phyloP scores from a whole-genome alignment of 257 asterid genomes.

The Fraxinus cuspidata region DNA sequence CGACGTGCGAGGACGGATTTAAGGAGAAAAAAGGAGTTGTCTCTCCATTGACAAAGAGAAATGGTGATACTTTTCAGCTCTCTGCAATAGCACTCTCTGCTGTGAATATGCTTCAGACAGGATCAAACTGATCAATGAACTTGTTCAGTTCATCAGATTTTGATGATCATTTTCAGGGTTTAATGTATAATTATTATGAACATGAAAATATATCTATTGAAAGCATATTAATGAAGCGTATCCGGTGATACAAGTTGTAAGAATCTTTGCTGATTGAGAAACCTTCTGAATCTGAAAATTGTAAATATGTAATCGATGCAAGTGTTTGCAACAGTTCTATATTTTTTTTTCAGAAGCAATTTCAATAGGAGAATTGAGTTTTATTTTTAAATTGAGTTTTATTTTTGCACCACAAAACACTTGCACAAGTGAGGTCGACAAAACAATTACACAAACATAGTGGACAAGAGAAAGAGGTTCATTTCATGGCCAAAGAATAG shows the following conservation, averaged over 20 bases:
- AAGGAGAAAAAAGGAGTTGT: constrained; percentile 42
- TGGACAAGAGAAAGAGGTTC: too few relatives aligned
- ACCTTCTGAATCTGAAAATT: not conserved
- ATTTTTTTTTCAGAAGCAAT: not conserved
- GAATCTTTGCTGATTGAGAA: not conserved
- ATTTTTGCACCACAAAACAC: too few relatives aligned
- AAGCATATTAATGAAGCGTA: not conserved
- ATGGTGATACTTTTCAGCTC: constrained; percentile 42
- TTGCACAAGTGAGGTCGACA: too few relatives aligned
- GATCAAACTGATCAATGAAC: constrained; percentile 10
- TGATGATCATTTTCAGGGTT: not conserved
- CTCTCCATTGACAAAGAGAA: constrained; percentile 60
- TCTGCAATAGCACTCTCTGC: constrained; percentile 56
- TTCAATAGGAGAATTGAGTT: not conserved
- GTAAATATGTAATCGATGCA: not conserved
- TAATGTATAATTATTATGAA: not conserved
- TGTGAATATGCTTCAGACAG: constrained; percentile 40
- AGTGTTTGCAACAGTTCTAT: not conserved
- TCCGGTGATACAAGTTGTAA: not conserved
- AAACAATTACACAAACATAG: too few relatives aligned
- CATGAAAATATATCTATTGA: not conserved
- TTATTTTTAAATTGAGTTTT: too few relatives aligned
- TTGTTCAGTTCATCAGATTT: not conserved
- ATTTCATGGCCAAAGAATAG: too few relatives aligned
- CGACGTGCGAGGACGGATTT: constrained; percentile 72